phyloP scores from a whole-genome alignment of 2,329 filamentous ascomycete genomes.

The Ambrosiella cleistominuta region DNA sequence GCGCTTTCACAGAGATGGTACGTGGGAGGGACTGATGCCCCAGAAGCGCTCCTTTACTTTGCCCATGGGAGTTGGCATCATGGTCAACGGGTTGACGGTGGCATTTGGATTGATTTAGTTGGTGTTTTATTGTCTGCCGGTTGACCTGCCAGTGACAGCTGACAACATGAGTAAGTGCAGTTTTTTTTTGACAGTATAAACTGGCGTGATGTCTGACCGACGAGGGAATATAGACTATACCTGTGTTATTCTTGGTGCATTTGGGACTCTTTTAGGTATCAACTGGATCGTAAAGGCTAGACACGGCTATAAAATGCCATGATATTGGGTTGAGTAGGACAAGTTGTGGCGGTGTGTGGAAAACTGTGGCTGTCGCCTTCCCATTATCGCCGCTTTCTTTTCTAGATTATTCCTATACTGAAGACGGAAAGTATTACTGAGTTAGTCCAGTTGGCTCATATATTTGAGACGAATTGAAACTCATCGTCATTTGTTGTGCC shows the following conservation, averaged over 20 bases:
- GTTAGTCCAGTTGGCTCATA: too few relatives aligned
- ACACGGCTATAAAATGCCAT: too few relatives aligned
- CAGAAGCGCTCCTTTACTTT: neutral
- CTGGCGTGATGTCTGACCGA: neutral
- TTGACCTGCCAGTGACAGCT: neutral
- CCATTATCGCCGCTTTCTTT: too few relatives aligned
- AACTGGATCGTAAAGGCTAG: neutral
- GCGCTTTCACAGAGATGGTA: neutral
- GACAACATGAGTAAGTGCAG: neutral
- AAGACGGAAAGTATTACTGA: too few relatives aligned
- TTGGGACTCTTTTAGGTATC: neutral
- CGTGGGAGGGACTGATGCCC: neutral
- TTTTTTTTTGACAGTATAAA: neutral
- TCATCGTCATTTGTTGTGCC: too few relatives aligned
- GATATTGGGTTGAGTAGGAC: too few relatives aligned
- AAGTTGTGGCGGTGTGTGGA: too few relatives aligned
- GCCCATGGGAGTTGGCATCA: neutral
- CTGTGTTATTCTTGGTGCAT: neutral
- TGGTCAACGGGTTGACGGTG: neutral
- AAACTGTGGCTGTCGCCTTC: too few relatives aligned
- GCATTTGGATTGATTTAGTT: neutral
- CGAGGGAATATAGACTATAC: neutral
- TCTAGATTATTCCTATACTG: too few relatives aligned
- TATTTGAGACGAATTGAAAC: too few relatives aligned
- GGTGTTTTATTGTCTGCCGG: neutral